Conservation (phyloP, 306 rosid species). For the Senna tora region DNA sequence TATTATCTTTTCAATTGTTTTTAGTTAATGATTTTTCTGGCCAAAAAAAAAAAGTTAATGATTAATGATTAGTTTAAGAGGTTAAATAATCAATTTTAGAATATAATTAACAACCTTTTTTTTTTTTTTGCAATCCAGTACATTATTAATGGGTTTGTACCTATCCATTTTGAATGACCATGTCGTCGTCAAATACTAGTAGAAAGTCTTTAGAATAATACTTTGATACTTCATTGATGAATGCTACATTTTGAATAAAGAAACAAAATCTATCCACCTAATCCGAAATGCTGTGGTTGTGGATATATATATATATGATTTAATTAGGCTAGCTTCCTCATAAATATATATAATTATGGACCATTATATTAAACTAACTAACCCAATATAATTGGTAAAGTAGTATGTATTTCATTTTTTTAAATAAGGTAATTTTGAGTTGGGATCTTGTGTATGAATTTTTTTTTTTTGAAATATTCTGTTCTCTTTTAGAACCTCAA, state of each 20-base stretch:
- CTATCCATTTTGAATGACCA: background rate
- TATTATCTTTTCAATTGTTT: background rate
- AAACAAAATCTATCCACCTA: background rate
- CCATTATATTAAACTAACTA: no score
- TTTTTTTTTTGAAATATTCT: no score
- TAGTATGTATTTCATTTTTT: no score
- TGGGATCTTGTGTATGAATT: no score
- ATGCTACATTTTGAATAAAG: background rate
- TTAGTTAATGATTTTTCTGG: background rate
- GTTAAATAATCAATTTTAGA: background rate
- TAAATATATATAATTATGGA: no score
- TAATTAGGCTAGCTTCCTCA: no score
- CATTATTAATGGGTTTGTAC: background rate
- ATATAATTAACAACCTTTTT: background rate
- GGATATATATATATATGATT: background rate
- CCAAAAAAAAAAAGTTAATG: no score
- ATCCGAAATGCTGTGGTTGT: background rate
- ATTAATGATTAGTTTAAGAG: background rate
- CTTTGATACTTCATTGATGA: background rate
- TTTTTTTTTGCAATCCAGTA: background rate
- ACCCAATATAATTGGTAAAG: no score
- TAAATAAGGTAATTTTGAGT: no score
- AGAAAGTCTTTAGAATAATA: background rate
- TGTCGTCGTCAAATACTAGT: background rate
- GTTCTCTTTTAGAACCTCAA: no score